phyloP scores from a whole-genome alignment of 1,139 yeast species.

The Diutina neorugosa region DNA sequence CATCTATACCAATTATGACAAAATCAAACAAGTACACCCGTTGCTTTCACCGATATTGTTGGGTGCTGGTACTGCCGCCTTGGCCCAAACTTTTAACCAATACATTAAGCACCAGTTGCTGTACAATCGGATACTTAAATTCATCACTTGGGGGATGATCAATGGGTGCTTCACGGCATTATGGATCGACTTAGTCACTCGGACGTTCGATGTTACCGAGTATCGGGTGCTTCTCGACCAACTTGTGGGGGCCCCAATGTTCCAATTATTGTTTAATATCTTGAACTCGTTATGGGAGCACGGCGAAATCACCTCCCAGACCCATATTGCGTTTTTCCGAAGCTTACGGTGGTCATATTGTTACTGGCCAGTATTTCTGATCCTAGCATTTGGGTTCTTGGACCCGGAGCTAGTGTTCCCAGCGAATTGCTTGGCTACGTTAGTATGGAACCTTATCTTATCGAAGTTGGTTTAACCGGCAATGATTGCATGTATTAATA shows the following conservation, averaged over 20 bases:
- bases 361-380: conserved; percentile 49
- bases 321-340: conserved; percentile 24
- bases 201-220: conserved; percentile 19
- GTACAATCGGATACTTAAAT: conserved; percentile 32
- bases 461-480: conserved; percentile 15
- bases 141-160: conserved; percentile 48
- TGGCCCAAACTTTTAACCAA: conserved; percentile 50
- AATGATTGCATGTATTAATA: background rate
- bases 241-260: conserved; percentile 39
- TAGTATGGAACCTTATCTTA: conserved; percentile 45
- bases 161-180: conserved; percentile 45
- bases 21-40: conserved; percentile 6
- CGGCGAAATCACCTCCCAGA: conserved; percentile 19
- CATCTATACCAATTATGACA: conserved; percentile 7
- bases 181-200: conserved; percentile 43
- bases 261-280: conserved; percentile 39
- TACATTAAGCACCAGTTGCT: conserved; percentile 28
- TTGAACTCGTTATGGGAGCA: conserved; percentile 46
- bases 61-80: conserved; percentile 38
- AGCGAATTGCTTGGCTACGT: conserved; percentile 42
- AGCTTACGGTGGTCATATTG: conserved; percentile 42
- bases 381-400: conserved; percentile 35
- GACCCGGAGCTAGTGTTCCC: conserved; percentile 42
- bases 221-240: conserved; percentile 41
- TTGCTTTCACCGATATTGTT: conserved; percentile 22